These are phyloP conservation scores for Sextonia rubra DNA, from an alignment of 164 flowering plant species.

Conservation along the genomic window DNA sequence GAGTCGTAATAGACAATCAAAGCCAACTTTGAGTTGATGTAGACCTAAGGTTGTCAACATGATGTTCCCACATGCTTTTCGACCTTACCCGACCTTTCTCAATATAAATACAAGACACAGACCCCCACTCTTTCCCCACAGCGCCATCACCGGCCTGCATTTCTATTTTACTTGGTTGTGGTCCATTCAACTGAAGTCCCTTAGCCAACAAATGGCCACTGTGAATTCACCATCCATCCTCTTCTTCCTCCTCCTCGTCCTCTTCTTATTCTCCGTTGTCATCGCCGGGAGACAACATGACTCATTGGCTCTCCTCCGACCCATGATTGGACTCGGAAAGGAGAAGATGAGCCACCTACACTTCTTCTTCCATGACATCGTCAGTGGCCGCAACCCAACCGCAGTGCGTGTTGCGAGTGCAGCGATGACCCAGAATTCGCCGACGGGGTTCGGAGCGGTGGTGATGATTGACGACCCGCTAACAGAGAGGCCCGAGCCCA, in stretches of 20 bases:
- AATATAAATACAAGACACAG: too few species aligned
- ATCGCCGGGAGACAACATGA: neutral
- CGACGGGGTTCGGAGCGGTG: constrained; percentile 29
- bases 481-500: constrained; percentile 31
- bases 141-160: too few species aligned
- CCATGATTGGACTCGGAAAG: neutral
- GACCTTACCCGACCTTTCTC: too few species aligned
- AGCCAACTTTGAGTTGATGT: too few species aligned
- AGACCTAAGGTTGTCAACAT: too few species aligned
- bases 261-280: neutral
- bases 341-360: constrained; percentile 41
- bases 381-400: constrained; percentile 42
- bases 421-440: neutral
- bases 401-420: constrained; percentile 25
- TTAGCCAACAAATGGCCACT: too few species aligned
- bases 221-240: neutral
- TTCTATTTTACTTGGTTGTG: too few species aligned
- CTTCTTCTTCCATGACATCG: constrained; percentile 51
- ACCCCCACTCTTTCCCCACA: too few species aligned
- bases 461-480: constrained; percentile 36
- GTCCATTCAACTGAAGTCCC: too few species aligned
- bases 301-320: neutral
- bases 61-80: too few species aligned
- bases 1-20: too few species aligned
- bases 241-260: neutral